Evolutionary conservation across 352 stramenopile genomes (phyloP).

Genomic region (Halophytophthora batemanensis): DNA sequence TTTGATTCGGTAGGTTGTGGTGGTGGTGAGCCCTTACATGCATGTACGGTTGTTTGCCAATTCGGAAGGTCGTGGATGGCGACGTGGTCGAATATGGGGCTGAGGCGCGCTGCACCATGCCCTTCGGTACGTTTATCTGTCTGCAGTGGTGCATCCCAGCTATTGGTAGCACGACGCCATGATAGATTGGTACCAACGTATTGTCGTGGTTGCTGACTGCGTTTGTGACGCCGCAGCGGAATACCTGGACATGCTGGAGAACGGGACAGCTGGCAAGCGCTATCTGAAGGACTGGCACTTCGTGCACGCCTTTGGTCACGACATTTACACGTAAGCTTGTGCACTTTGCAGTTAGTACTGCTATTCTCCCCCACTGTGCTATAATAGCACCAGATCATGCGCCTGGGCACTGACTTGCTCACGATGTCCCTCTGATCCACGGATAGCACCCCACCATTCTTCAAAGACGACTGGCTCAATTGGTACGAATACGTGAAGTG

Average conservation of each 20-base stretch:
- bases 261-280: constrained; percentile 35
- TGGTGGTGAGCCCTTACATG: neutral
- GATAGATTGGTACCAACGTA: neutral
- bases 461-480: constrained; percentile 92
- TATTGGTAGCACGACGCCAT: constrained; percentile 1
- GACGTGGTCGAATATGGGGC: constrained; percentile 55
- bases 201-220: neutral
- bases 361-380: neutral
- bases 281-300: constrained; percentile 91
- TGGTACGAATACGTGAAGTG: constrained; percentile 39
- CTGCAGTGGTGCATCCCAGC: neutral
- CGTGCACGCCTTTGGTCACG: constrained; percentile 46
- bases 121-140: constrained; percentile 37
- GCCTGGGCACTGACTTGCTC: constrained; percentile 12
- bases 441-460: constrained; percentile 75
- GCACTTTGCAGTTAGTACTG: neutral
- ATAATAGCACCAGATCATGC: constrained; percentile 9
- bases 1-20: constrained; percentile 3
- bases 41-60: neutral
- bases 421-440: constrained; percentile 29
- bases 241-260: constrained; percentile 63
- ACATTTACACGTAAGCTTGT: constrained; percentile 64
- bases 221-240: constrained; percentile 26
- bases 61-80: constrained; percentile 54
- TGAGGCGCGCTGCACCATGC: constrained; percentile 56